These are phyloP conservation scores for Metschnikowia vanudenii DNA, from an alignment of 805 yeast genomes.

Conservation along the genomic window DNA sequence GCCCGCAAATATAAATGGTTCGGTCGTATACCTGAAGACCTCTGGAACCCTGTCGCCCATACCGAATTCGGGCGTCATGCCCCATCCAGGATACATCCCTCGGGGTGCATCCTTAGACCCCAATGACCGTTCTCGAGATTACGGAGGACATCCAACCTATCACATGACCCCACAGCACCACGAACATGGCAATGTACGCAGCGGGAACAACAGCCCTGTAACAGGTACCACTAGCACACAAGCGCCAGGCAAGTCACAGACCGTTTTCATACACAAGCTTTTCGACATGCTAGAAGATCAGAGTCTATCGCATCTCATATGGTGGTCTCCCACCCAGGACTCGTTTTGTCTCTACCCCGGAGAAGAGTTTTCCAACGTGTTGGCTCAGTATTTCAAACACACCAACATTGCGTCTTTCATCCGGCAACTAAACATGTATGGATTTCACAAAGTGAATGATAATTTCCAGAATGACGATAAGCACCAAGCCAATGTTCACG, in stretches of 20 bases:
- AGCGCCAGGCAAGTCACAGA: slow-evolving; percentile 35
- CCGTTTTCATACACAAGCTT: slow-evolving; percentile 78
- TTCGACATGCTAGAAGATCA: slow-evolving; percentile 88
- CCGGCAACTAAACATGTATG: slow-evolving; percentile 46
- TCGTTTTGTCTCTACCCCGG: slow-evolving; percentile 81
- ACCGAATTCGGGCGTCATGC: background rate
- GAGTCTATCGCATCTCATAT: slow-evolving; percentile 67
- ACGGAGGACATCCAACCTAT: background rate
- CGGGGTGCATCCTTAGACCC: slow-evolving; percentile 8
- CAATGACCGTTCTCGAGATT: slow-evolving; percentile 1
- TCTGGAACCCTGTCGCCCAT: background rate
- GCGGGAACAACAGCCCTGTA: slow-evolving; percentile 13
- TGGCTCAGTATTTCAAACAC: slow-evolving; percentile 52
- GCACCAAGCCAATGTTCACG: slow-evolving; percentile 11
- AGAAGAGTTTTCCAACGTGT: slow-evolving; percentile 80
- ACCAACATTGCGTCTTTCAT: slow-evolving; percentile 45
- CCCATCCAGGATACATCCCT: slow-evolving; percentile 7
- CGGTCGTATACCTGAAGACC: slow-evolving; percentile 1
- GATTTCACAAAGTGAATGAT: slow-evolving; percentile 46
- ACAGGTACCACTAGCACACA: slow-evolving; percentile 5
- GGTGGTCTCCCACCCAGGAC: slow-evolving; percentile 76
- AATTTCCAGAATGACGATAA: slow-evolving; percentile 30
- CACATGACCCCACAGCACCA: slow-evolving; percentile 6
- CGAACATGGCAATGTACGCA: slow-evolving; percentile 5
- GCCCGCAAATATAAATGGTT: slow-evolving; percentile 4